A percentile compares a stretch with the other conserved stretches of the same genome.
These are phyloP conservation scores for Phellopilus nigrolimitatus DNA, from an alignment of 1,284 basidiomycete species.

Conservation along the genomic window DNA sequence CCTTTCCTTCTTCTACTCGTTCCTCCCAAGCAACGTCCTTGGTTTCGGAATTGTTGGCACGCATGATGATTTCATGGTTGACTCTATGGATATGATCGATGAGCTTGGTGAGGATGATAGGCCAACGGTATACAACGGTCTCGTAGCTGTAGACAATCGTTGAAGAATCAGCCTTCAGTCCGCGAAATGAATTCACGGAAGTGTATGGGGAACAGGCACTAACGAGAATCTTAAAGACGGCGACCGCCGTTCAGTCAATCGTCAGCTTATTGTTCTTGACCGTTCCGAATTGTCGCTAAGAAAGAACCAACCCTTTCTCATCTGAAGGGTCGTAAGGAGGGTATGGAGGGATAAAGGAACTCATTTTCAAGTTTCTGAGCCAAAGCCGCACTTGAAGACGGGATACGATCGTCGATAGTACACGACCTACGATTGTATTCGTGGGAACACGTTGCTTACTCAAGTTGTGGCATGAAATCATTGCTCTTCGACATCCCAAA, in stretches of 20 bases:
- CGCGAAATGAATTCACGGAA: no score
- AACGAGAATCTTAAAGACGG: slow-evolving; percentile 48
- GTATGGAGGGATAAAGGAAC: slow-evolving; percentile 43
- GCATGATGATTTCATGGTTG: slow-evolving; percentile 46
- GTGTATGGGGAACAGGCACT: slow-evolving; percentile 26
- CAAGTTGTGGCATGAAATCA: no score
- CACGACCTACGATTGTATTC: no score
- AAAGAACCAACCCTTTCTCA: slow-evolving; percentile 47
- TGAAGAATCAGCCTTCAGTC: no score
- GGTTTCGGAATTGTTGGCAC: slow-evolving; percentile 6
- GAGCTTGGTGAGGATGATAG: slow-evolving; percentile 78
- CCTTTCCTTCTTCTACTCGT: slow-evolving; percentile 68
- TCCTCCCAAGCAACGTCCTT: slow-evolving; percentile 26
- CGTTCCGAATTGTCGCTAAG: neutral
- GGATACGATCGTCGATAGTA: no score
- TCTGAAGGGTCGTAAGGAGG: slow-evolving; percentile 66
- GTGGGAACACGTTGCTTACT: no score
- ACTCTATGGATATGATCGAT: slow-evolving; percentile 67
- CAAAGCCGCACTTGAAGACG: no score
- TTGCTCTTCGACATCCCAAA: no score
- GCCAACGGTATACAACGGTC: slow-evolving; percentile 74
- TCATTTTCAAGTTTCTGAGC: no score
- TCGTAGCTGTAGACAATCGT: slow-evolving; percentile 51
- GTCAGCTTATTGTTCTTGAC: neutral
- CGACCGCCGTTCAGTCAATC: no score